Conservation (phyloP, 441 rosid species). For the Pelargonium fulgidum region DNA sequence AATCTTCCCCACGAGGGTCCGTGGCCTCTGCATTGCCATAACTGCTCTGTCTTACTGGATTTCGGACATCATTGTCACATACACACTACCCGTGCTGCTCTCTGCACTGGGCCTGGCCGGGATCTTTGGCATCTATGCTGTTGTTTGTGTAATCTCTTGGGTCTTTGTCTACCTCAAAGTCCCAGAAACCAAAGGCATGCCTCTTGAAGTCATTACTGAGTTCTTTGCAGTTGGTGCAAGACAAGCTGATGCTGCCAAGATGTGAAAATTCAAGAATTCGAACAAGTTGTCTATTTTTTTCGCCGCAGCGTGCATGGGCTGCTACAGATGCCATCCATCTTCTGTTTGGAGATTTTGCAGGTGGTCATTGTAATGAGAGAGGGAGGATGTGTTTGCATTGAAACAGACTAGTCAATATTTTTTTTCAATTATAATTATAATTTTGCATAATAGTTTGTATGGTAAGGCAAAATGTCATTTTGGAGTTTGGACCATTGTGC, state of each 20-base stretch:
- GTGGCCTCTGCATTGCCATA: slow-evolving; percentile 63
- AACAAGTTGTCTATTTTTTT: slow-evolving; percentile 7
- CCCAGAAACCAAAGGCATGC: slow-evolving; percentile 79
- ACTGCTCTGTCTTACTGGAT: slow-evolving; percentile 55
- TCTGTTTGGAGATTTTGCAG: slow-evolving; percentile 18
- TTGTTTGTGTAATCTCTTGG: slow-evolving; percentile 52
- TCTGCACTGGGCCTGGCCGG: slow-evolving; percentile 54
- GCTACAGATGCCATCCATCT: slow-evolving; percentile 13
- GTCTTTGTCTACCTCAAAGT: slow-evolving; percentile 57
- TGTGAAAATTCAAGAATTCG: slow-evolving; percentile 21
- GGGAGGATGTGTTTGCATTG: slow-evolving; percentile 5
- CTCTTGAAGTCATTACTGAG: slow-evolving; percentile 68
- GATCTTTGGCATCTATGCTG: slow-evolving; percentile 51
- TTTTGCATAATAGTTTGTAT: slow-evolving; percentile 4
- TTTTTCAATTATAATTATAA: neutral
- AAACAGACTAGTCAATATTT: slow-evolving; percentile 4
- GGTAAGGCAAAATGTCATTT: too few species aligned
- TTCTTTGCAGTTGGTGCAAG: slow-evolving; percentile 61
- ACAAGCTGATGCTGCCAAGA: slow-evolving; percentile 36
- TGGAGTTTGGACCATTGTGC: too few species aligned
- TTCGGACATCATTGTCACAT: slow-evolving; percentile 54
- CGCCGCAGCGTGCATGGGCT: slow-evolving; percentile 12
- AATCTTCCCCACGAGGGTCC: slow-evolving; percentile 70
- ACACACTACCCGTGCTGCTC: slow-evolving; percentile 57
- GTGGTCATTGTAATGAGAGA: slow-evolving; percentile 7